A percentile compares a stretch with the other conserved stretches of the same genome.
Conservation (phyloP, 1,139 yeast species). For the Hyphopichia khmerensis region DNA sequence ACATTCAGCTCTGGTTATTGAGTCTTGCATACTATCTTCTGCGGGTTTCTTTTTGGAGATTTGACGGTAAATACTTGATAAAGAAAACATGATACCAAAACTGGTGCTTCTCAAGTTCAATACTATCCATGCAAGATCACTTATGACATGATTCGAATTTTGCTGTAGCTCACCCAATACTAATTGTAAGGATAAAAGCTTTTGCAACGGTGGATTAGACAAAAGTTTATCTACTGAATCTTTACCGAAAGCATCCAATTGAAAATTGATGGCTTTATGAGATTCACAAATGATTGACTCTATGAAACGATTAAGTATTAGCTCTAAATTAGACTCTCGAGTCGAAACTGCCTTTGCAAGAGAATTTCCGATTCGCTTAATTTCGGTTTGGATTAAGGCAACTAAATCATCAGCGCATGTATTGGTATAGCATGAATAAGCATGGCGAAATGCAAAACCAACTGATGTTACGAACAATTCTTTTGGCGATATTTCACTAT, state of each 20-base stretch:
- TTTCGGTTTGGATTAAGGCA: conserved; percentile 50
- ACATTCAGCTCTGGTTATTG: conserved; percentile 55
- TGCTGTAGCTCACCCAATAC: conserved; percentile 57
- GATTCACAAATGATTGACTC: conserved; percentile 57
- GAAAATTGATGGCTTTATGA: conserved; percentile 68
- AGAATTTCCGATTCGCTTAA: conserved; percentile 25
- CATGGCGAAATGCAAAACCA: conserved; percentile 64
- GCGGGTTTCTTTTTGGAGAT: conserved; percentile 50
- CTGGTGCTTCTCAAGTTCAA: conserved; percentile 70
- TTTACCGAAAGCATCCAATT: conserved; percentile 58
- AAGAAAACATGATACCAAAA: conserved; percentile 72
- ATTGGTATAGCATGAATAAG: conserved; percentile 65
- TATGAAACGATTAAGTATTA: conserved; percentile 34
- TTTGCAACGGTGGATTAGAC: conserved; percentile 72
- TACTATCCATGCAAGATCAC: conserved; percentile 65
- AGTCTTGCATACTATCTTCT: conserved; percentile 53
- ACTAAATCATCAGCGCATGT: conserved; percentile 67
- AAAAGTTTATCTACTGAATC: conserved; percentile 71
- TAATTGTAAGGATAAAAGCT: conserved; percentile 62
- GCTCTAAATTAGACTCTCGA: conserved; percentile 12
- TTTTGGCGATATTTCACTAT: conserved; percentile 20
- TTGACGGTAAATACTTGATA: conserved; percentile 60
- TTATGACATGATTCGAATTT: conserved; percentile 41
- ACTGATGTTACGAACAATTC: conserved; percentile 48
- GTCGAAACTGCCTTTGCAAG: conserved; percentile 16